Evolutionary conservation across 345 rosid species (phyloP).

Genomic region (Corchorus olitorius): DNA sequence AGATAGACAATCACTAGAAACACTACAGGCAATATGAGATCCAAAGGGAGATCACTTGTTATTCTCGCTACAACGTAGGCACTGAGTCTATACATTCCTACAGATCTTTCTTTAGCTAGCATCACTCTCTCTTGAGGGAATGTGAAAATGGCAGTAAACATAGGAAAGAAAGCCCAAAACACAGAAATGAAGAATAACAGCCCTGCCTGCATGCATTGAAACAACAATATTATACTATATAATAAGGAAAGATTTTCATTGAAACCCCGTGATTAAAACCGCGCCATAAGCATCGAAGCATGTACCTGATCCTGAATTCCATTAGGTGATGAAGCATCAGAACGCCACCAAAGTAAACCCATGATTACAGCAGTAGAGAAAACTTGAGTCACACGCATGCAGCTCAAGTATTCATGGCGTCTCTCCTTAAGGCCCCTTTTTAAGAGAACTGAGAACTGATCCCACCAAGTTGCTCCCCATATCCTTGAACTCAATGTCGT

Average conservation of each 20-base stretch:
- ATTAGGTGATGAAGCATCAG: slow-evolving; percentile 32
- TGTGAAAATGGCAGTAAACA: slow-evolving; percentile 38
- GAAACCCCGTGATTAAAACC: neutral
- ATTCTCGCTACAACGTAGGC: slow-evolving; percentile 37
- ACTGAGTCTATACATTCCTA: slow-evolving; percentile 39
- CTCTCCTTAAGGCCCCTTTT: slow-evolving; percentile 32
- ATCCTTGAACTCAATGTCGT: slow-evolving; percentile 6
- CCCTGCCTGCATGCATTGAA: slow-evolving; percentile 29
- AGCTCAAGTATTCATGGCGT: slow-evolving; percentile 36
- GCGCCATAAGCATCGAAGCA: neutral
- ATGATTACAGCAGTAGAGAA: slow-evolving; percentile 27
- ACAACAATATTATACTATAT: neutral
- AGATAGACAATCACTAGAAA: slow-evolving; percentile 32
- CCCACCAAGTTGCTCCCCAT: slow-evolving; percentile 35
- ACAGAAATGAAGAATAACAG: slow-evolving; percentile 42
- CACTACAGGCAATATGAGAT: slow-evolving; percentile 32
- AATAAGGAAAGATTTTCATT: neutral
- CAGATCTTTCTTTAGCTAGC: slow-evolving; percentile 41
- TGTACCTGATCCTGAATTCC: slow-evolving; percentile 37
- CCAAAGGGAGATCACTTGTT: slow-evolving; percentile 35
- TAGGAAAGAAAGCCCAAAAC: slow-evolving; percentile 41
- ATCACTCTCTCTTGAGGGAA: slow-evolving; percentile 40
- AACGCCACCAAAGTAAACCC: slow-evolving; percentile 36
- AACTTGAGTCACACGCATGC: slow-evolving; percentile 31
- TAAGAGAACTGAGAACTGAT: slow-evolving; percentile 34